Percentiles rank a stretch among this genome's conserved stretches.
Conservation (phyloP, 352 stramenopile genomes). For the Globisporangium polare region DNA sequence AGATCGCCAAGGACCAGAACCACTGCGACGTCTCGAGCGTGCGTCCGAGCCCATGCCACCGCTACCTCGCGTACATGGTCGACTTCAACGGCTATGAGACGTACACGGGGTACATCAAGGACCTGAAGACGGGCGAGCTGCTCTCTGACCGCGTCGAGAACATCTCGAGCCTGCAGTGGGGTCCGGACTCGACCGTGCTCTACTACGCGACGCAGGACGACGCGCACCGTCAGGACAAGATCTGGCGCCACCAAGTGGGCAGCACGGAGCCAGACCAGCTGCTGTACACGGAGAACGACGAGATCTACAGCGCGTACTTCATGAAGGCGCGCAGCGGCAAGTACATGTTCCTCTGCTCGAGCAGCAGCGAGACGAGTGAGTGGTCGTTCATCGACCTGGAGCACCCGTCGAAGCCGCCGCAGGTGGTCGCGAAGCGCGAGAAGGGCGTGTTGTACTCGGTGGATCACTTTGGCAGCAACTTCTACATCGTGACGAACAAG, state of each 20-base stretch:
- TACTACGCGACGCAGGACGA: constrained; percentile 94
- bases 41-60: constrained; percentile 83
- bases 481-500: constrained; percentile 94
- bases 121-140: constrained; percentile 69
- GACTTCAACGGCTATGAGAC: constrained; percentile 94
- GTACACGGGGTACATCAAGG: constrained; percentile 89
- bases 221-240: constrained; percentile 90
- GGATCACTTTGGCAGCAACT: constrained; percentile 85
- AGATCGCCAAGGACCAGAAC: constrained; percentile 81
- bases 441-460: constrained; percentile 81
- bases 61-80: constrained; percentile 92
- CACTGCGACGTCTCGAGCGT: constrained; percentile 82
- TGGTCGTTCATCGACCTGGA: constrained; percentile 71
- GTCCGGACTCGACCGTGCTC: constrained; percentile 82
- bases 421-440: constrained; percentile 60
- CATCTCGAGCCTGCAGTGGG: constrained; percentile 90
- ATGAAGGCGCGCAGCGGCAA: constrained; percentile 89
- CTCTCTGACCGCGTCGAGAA: constrained; percentile 77
- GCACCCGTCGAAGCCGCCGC: constrained; percentile 37
- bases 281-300: constrained; percentile 94
- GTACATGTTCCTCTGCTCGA: constrained; percentile 90
- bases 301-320: constrained; percentile 91
- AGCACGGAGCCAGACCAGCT: constrained; percentile 75
- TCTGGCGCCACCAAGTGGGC: constrained; percentile 91
- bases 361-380: constrained; percentile 92